Evolutionary conservation across 1,284 basidiomycete genomes (phyloP), one percentile per base, ranked within the genome.

Genomic region (Cryptococcus deneoformans): DNA sequence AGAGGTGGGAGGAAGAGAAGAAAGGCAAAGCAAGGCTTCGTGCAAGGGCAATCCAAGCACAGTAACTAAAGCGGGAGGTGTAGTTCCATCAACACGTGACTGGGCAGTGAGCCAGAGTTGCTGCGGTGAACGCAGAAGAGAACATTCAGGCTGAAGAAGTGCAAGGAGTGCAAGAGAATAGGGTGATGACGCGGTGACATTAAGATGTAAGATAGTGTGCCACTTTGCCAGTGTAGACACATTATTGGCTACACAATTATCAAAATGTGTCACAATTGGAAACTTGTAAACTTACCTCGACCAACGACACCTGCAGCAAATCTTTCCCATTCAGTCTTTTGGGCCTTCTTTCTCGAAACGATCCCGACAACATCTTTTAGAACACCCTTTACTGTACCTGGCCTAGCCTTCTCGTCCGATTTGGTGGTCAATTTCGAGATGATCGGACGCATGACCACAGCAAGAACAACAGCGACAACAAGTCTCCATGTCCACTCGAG

Each of bases 401-500:
- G 38, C 16, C n/a, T 40, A 16, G 6, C 35, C 44, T 53, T 39
- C 43, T 51, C 46, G 48, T 47, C 43, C 40, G 50, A 47, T 55
- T 43, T n/a, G 34, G 46, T 57, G 9, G 57, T 55, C 57, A 59
- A 65, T 2, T 57, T 57, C n/a, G 48, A 12, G 43, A 66, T 47
- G 39, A 72, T 47, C 0, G 74, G 70, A 4, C 66, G 62, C 11
- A 75, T 54, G 6, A 67, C 46, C 4, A 63, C 49, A 42, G 64
- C 60, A n/a, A 75, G 55, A 2, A 69, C 51, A 11, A 65, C 52
- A 12, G 71, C 69, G 8, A 71, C 57, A n/a, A 76, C 46, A 11
- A 75, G 39, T 37, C 68, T 58, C 67, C 69, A 69, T 7, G 63
- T 65, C 74, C 72, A 75, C 55, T 73, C 71, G 16, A 76, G 62